A percentile compares a stretch with the other conserved stretches of the same genome.
These are phyloP conservation scores for Dactylellina cionopaga DNA, from an alignment of 2,329 filamentous ascomycete genomes.

Conservation along the genomic window DNA sequence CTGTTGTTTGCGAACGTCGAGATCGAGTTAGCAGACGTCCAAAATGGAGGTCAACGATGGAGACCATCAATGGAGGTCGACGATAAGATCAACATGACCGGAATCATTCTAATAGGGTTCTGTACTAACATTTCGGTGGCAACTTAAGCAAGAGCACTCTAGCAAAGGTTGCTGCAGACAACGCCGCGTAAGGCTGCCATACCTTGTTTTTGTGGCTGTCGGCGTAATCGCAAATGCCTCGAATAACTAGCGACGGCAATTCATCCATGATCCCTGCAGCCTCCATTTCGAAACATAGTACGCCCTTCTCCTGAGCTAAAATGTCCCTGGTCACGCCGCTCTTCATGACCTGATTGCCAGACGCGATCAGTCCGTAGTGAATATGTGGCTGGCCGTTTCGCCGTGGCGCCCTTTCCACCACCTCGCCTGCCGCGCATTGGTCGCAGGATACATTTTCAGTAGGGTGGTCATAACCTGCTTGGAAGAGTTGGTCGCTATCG, in stretches of 20 bases:
- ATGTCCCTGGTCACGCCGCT: conserved; percentile 26
- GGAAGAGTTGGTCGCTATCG: conserved; percentile 18
- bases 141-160: not conserved
- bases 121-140: not conserved
- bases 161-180: not conserved
- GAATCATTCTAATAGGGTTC: not conserved
- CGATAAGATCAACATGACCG: not conserved
- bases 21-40: not conserved
- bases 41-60: too few relatives aligned
- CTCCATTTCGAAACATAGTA: too few relatives aligned
- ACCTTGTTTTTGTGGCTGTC: conserved; percentile 5
- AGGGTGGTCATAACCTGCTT: conserved; percentile 9
- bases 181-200: conserved; percentile 1
- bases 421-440: not conserved
- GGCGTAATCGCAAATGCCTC: too few relatives aligned
- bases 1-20: not conserved
- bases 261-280: too few relatives aligned
- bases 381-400: not conserved
- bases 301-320: conserved; percentile 5
- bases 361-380: conserved; percentile 8
- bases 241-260: not conserved
- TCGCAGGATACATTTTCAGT: not conserved
- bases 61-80: too few relatives aligned
- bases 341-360: conserved; percentile 35
- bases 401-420: not conserved